phyloP scores from a whole-genome alignment of 106 monocot species.

The Hemerocallis citrina region DNA sequence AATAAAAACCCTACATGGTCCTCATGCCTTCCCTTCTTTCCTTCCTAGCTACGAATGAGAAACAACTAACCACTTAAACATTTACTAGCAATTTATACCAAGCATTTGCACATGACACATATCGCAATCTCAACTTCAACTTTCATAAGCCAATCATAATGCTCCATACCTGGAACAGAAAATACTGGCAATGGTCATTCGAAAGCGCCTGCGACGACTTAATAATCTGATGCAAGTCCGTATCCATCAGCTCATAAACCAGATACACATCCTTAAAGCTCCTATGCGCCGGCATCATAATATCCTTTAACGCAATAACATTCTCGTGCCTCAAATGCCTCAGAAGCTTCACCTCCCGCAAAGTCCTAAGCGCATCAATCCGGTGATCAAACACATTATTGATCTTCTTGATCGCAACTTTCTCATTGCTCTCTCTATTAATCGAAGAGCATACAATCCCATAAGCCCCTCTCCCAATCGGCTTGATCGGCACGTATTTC shows the following conservation, averaged over 20 bases:
- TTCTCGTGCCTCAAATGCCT: constrained; percentile 42
- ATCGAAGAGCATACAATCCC: constrained; percentile 52
- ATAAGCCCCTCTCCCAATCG: constrained; percentile 54
- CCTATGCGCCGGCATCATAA: constrained; percentile 40
- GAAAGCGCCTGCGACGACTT: constrained; percentile 28
- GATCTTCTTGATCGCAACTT: constrained; percentile 56
- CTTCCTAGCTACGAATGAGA: too few relatives aligned
- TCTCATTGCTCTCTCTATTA: constrained; percentile 51
- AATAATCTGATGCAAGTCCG: constrained; percentile 41
- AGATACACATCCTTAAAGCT: constrained; percentile 56
- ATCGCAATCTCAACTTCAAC: too few relatives aligned
- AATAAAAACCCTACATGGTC: too few relatives aligned
- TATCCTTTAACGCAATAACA: constrained; percentile 49
- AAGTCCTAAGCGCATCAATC: constrained; percentile 45
- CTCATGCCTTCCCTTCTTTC: too few relatives aligned
- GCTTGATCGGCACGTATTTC: constrained; percentile 30
- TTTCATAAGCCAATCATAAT: background rate
- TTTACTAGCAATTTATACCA: too few relatives aligned
- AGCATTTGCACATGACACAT: too few relatives aligned
- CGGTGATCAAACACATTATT: constrained; percentile 48
- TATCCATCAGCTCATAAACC: constrained; percentile 58
- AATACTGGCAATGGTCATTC: constrained; percentile 28
- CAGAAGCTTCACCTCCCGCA: constrained; percentile 55
- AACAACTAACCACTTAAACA: too few relatives aligned
- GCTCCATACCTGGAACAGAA: constrained; percentile 24